Base-by-base conservation (phyloP, 2,329 filamentous ascomycete species). In the Aureobasidium namibiae region DNA sequence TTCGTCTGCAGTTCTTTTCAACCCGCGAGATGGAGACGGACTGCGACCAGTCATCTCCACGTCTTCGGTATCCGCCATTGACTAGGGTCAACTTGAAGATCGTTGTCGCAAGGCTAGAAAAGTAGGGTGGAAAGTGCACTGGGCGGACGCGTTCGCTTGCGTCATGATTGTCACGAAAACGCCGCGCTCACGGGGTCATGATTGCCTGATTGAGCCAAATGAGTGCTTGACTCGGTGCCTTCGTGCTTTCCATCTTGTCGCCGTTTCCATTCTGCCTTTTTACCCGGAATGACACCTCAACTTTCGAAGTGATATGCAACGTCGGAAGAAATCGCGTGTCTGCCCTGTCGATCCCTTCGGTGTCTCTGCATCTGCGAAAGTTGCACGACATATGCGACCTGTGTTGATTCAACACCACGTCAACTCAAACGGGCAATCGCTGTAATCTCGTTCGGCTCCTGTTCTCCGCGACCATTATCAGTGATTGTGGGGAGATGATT, bases 1-100 rank as follows among this genome's bases (percentile, higher is more conserved):
- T 52, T 60, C 50, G 3, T 60, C 59, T 45, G 61, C 69, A 59
- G 70, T 72, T 39, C 70, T 68, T 61, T 72, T 72, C 13, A 62
- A 68, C 7, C 69, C 69, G 18, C 67, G 68, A 9, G 65, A 63
- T 60, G 68, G 68, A 50, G 67, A 63, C 4, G 29, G 36, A 34
- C 46, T 44, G 24, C 54, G 45, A 10, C 39, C 57, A n/a, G 14
- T 38, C 44, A 49, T 50, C 38, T 42, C 45, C 9, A 59, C 33
- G 36, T 49, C 44, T 5, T 31, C 52, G 29, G 44, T 41, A 4
- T 50, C 41, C 9, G 31, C 39, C 38, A 54, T 54, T 21, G 52
- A 29, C 1, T 13, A 33, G 3, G 18, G n/a, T 11, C 23, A 23
- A 11, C 62, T 29, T n/a, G 26, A 41, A 33, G 10, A n/a, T 9